Evolutionary conservation across 371 early-diverging fungal genomes (phyloP).

Genomic region (Zancudomyces culisetae): DNA sequence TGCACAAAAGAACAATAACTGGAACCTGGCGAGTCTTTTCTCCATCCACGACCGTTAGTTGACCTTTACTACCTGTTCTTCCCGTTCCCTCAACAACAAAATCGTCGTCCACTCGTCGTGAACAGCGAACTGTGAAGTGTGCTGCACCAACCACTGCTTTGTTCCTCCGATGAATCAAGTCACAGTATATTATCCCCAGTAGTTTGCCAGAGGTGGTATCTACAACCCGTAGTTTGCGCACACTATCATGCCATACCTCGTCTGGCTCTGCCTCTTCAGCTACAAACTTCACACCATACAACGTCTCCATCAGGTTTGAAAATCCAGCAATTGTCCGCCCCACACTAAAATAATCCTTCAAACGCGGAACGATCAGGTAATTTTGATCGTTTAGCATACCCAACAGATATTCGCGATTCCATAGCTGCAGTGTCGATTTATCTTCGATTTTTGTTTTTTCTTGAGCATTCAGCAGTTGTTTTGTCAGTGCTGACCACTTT

Average conservation of each 20-base stretch:
- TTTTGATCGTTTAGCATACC: conserved; percentile 20
- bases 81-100: conserved; percentile 21
- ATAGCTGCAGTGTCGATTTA: conserved; percentile 33
- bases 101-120: conserved; percentile 70
- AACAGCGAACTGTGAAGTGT: conserved; percentile 86
- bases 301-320: conserved; percentile 49
- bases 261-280: conserved; percentile 37
- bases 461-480: conserved; percentile 15
- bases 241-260: conserved; percentile 77
- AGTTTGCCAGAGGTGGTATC: conserved; percentile 61
- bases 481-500: conserved; percentile 30
- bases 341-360: conserved; percentile 48
- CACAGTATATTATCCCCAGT: conserved; percentile 85
- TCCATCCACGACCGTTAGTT: not conserved
- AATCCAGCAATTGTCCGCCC: conserved; percentile 76
- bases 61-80: not conserved
- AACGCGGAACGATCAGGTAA: conserved; percentile 8
- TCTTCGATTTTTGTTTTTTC: not conserved
- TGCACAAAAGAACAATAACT: conserved; percentile 55
- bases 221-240: conserved; percentile 67
- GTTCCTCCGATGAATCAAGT: conserved; percentile 51
- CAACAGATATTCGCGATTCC: conserved; percentile 68
- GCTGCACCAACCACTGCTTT: conserved; percentile 69
- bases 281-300: conserved; percentile 71
- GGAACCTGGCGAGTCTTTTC: conserved; percentile 44